Base-by-base conservation (phyloP, 2,329 filamentous ascomycete species). In the Trichophyton simii region DNA sequence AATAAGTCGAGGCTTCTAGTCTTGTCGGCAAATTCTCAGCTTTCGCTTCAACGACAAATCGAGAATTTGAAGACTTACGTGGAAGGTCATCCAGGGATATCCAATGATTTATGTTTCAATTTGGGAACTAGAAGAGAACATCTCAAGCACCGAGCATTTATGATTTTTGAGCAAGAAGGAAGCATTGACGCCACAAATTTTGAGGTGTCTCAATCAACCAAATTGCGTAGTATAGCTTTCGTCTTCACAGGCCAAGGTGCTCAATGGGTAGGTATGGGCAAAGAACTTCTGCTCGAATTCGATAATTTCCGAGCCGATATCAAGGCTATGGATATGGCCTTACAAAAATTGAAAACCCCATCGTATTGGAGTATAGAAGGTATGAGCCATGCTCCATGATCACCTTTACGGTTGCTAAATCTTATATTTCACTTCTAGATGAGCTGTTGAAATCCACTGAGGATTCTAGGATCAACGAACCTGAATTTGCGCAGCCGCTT, bases 401-500 rank as follows among this genome's bases (percentile, higher is more conserved):
- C 6, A 6, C 4, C 25, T 28, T 28, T 28, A 28, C 4, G 25
- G 25, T 28, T 28, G 6, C 41, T 18, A 50, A 3, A 1, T 9
- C 1, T 22, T 50, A n/a, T 25, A 11, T 9, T 15, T 8, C 25
- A 28, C 25, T 15, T 25, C 1, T 28, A 50, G 28, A 54, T 15
- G 46, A 60, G 15, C 44, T 60, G 6, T 41, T 52, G 44, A 34
- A n/a, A 20, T 7, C 44, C 22, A 15, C 18, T 18, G 3, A 36
- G 8, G 15, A 18, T n/a, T n/a, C 44, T 1, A 61, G 62, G 4
- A 64, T 74, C 7, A 66, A 69, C 44, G 55, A 66, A 0, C 67
- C 71, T 0, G 66, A 68, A 18, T 66, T 71, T 2, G 67, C 67
- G 25, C 71, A 72, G 41, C 69, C 71, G 1, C 66, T 68, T 34